phyloP scores from a whole-genome alignment of 345 rosid genomes.

The Sapria himalayana region DNA sequence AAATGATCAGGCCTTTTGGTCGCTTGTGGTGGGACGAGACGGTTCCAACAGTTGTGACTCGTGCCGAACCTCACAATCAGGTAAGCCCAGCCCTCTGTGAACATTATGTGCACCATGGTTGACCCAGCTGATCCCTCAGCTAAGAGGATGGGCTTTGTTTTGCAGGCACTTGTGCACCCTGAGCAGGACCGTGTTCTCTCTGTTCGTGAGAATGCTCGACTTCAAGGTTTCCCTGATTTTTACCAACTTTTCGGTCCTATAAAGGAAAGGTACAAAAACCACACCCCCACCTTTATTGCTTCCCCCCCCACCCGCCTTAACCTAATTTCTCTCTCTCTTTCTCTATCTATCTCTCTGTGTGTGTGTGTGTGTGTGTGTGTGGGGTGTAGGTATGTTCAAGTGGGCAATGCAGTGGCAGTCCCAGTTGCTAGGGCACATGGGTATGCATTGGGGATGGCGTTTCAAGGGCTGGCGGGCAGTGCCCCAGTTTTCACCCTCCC shows the following conservation, averaged over 20 bases:
- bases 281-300: too few relatives aligned
- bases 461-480: conserved; percentile 9
- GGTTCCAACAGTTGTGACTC: conserved; percentile 58
- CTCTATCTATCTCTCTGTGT: too few relatives aligned
- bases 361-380: too few relatives aligned
- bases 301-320: too few relatives aligned
- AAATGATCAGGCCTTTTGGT: conserved; percentile 64
- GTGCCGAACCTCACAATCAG: conserved; percentile 69
- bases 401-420: conserved; percentile 61
- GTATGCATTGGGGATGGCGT: conserved; percentile 26
- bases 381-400: conserved; percentile 39
- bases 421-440: conserved; percentile 58
- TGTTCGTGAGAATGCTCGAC: conserved; percentile 48
- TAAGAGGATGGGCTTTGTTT: background rate
- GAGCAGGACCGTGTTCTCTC: conserved; percentile 43
- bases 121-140: too few relatives aligned
- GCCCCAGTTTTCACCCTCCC: conserved; percentile 23
- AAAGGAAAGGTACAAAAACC: conserved; percentile 33
- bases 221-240: conserved; percentile 57
- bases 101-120: too few relatives aligned
- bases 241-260: conserved; percentile 43
- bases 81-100: too few relatives aligned
- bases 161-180: conserved; percentile 45
- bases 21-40: conserved; percentile 86
- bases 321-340: too few relatives aligned